Base-by-base conservation (phyloP, 2,329 filamentous ascomycete genomes). In the Monosporascus sp. region DNA sequence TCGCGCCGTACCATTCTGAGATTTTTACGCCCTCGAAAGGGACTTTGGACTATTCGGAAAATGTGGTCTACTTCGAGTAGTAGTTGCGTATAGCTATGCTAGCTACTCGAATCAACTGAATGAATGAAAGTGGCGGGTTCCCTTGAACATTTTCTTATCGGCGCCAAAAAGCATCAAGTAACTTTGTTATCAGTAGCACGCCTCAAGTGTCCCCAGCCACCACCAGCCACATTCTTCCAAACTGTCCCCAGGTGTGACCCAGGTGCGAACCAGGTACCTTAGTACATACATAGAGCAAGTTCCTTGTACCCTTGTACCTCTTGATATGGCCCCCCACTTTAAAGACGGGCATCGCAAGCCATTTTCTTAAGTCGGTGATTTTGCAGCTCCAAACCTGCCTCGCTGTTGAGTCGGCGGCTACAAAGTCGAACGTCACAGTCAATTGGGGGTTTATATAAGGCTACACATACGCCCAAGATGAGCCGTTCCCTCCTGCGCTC, bases 401-500 rank as follows among this genome's bases (percentile, higher is more conserved):
- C 16, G 5, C 45, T 48, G 17, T 43, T 37, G 9, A 47, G 7
- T 8, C 3, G 20, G 22, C 1, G 31, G 31, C 11, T 35, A 35
- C 31, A 35, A 35, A 35, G 9, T 35, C 11, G 9, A 5, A 14
- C 31, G 1, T 35, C 5, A 14, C 31, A 35, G 31, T 11, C 11
- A 35, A 49, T 43, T 22, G 45, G 31, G 16, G 6, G n/a, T 40
- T n/a, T 16, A 48, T 14, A 44, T 31, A 9, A n/a, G n/a, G 20
- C 20, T 7, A 27, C 41, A n/a, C 22, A 46, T 37, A 45, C 49
- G n/a, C 40, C 48, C 41, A 52, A 45, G 22, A 82, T 83, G 80
- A 82, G 78, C 68, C 78, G 82, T 67, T 77, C 81, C 59, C 72
- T 88, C 57, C 76, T 86, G 61, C 80, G 82, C 74, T 85, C 83